These are phyloP conservation scores for Durusdinium trenchii DNA, from an alignment of 73 alveolate genomes.

Conservation along the genomic window DNA sequence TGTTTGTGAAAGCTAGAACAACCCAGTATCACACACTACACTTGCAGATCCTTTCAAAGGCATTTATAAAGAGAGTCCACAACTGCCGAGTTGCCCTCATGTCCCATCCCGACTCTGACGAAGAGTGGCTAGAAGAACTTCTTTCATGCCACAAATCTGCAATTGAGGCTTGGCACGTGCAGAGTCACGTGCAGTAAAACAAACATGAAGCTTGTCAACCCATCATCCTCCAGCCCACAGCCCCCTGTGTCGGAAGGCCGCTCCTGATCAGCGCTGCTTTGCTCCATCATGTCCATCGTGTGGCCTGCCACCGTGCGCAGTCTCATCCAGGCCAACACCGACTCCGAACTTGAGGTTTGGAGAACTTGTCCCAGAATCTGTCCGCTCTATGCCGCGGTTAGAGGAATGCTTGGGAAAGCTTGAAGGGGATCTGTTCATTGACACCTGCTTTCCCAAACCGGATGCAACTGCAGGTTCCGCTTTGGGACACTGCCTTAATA, in stretches of 20 bases:
- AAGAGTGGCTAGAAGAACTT: conserved; percentile 16
- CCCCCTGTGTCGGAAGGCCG: not conserved
- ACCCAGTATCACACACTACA: too few species aligned
- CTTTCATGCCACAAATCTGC: not conserved
- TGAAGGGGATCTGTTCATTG: not conserved
- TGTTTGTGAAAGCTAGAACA: too few species aligned
- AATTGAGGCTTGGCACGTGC: not conserved
- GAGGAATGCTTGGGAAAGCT: not conserved
- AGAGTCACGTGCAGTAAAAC: not conserved
- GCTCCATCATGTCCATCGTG: not conserved
- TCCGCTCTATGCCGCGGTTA: not conserved
- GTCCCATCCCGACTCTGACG: not conserved
- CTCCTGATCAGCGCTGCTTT: not conserved
- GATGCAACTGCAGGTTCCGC: not conserved
- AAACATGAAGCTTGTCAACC: not conserved
- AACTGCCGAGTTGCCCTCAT: too few species aligned
- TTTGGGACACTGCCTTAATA: not conserved
- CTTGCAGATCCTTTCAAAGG: too few species aligned
- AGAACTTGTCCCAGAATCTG: not conserved
- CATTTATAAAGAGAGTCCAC: too few species aligned
- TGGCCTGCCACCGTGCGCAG: not conserved
- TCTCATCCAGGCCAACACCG: not conserved
- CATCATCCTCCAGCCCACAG: not conserved
- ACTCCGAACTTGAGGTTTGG: not conserved
- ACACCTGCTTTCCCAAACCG: not conserved